Base-by-base conservation (phyloP, 2,329 filamentous ascomycete genomes). In the Cephalotrichum gorgonifer region DNA sequence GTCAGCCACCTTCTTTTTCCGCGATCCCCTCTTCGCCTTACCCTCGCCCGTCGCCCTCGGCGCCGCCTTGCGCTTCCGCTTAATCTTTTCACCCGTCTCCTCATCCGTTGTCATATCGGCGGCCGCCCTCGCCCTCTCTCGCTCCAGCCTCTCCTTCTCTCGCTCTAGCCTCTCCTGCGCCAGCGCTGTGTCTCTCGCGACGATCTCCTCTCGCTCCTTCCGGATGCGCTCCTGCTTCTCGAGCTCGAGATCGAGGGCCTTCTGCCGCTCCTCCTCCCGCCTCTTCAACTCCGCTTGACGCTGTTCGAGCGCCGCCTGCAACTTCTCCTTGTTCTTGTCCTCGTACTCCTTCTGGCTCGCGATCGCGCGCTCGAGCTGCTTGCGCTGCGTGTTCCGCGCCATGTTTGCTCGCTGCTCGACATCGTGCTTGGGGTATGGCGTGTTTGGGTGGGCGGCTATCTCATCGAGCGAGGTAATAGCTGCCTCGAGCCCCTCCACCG, bases 321-420 rank as follows among this genome's bases (percentile, higher is more conserved):
- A 78, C 64, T 93, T 94, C 58, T 86, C 81, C 31, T 89, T 88
- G 62, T 97, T 96, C 71, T 87, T 88, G 58, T 89, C 85, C 64
- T 98, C 93, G 64, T 95, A 97, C 54, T 94, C 87, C 54, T 80
- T 84, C 64, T 98, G 93, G 56, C 80, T 85, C 55, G 88, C 83
- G 44, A 91, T 79, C 4, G 87, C 85, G 58, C 89, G 83, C 59
- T 94, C 88, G 12, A 98, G 78, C 64, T 98, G 91, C 58, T 88
- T 89, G 55, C 87, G 85, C 69, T 95, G 88, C 1, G 94, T 98
- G 63, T 96, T 95, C 52, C 86, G 83, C 55, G 88, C 90, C 93
- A 98, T 98, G 73, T 88, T 95, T 41, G 93, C 91, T 61, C 94
- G 88, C 67, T 94, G 88, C 64, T 97, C 91, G 31, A 98, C 80